These are phyloP conservation scores for Trametes gibbosa DNA, from an alignment of 768 basidiomycete species.

Conservation along the genomic window DNA sequence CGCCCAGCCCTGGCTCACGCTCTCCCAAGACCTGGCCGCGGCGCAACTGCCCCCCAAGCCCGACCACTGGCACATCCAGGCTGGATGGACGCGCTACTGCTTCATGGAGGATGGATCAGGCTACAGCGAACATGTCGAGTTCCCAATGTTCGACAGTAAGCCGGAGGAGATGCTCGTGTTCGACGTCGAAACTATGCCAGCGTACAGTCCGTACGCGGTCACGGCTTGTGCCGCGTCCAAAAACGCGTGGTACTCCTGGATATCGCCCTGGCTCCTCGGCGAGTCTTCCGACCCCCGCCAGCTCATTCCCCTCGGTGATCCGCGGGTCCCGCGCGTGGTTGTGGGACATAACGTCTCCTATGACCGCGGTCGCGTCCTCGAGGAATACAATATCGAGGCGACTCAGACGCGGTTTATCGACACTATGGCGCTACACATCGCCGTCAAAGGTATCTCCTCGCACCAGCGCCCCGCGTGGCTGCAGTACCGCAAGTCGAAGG, in stretches of 20 bases:
- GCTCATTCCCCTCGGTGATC: conserved; percentile 70
- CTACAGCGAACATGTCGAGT: conserved; percentile 69
- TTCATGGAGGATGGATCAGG: conserved; percentile 71
- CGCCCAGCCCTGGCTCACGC: conserved; percentile 74
- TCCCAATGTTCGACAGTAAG: conserved; percentile 59
- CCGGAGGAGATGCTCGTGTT: conserved; percentile 78
- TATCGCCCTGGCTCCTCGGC: conserved; percentile 87
- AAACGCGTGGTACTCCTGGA: conserved; percentile 93
- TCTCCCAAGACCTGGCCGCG: conserved; percentile 58
- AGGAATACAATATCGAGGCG: conserved; percentile 74
- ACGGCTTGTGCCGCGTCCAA: conserved; percentile 86
- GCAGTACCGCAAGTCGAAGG: conserved; percentile 74
- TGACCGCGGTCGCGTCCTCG: conserved; percentile 77
- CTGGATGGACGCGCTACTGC: conserved; percentile 91
- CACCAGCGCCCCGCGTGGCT: conserved; percentile 94
- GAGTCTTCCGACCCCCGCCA: conserved; percentile 56
- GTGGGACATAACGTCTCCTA: conserved; percentile 97
- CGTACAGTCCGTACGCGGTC: conserved; percentile 75
- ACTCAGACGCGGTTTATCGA: conserved; percentile 84
- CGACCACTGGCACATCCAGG: conserved; percentile 49
- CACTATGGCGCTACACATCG: conserved; percentile 93
- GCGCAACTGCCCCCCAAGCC: conserved; percentile 61
- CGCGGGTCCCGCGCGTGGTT: conserved; percentile 55
- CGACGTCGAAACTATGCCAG: conserved; percentile 92
- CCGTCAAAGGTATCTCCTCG: conserved; percentile 91